Percentiles rank a stretch among this genome's conserved stretches.
phyloP scores from a whole-genome alignment of 2,329 filamentous ascomycete genomes.

The Capronia americana region DNA sequence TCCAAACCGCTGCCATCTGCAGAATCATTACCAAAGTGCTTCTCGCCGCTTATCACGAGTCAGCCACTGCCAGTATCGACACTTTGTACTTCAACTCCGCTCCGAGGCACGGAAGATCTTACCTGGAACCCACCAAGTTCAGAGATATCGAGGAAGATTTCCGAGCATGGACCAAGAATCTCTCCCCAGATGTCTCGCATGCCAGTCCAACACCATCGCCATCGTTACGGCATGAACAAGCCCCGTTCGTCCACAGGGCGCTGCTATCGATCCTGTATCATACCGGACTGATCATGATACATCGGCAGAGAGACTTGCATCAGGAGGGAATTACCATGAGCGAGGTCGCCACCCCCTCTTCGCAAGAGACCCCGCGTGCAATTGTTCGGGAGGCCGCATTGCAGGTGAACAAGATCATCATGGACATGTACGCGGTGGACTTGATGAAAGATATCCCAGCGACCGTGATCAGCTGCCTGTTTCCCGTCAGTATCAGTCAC shows the following conservation, averaged over 20 bases:
- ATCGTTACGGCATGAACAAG: background rate
- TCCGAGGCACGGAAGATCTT: background rate
- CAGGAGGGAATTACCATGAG: too few species aligned
- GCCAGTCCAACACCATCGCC: background rate
- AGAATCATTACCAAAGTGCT: constrained; percentile 6
- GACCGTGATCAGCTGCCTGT: constrained; percentile 16
- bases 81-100: constrained; percentile 9
- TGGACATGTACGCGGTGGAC: constrained; percentile 19
- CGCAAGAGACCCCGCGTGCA: background rate
- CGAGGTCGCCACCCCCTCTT: too few species aligned
- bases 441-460: constrained; percentile 16
- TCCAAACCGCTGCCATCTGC: constrained; percentile 1
- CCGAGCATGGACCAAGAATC: background rate
- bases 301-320: background rate
- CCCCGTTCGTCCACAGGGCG: constrained; percentile 1
- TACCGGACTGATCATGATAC: background rate
- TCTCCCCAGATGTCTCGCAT: background rate
- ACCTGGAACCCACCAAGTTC: constrained; percentile 1
- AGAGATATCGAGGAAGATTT: constrained; percentile 4
- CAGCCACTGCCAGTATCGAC: background rate
- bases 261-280: constrained; percentile 9
- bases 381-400: constrained; percentile 16
- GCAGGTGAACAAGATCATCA: constrained; percentile 23
- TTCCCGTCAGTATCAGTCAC: constrained; percentile 21
- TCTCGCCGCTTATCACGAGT: background rate